A percentile compares a stretch with the other conserved stretches of the same genome.
Evolutionary conservation across 2,329 filamentous ascomycete species (phyloP).

Genomic region (Akanthomyces muscarius): DNA sequence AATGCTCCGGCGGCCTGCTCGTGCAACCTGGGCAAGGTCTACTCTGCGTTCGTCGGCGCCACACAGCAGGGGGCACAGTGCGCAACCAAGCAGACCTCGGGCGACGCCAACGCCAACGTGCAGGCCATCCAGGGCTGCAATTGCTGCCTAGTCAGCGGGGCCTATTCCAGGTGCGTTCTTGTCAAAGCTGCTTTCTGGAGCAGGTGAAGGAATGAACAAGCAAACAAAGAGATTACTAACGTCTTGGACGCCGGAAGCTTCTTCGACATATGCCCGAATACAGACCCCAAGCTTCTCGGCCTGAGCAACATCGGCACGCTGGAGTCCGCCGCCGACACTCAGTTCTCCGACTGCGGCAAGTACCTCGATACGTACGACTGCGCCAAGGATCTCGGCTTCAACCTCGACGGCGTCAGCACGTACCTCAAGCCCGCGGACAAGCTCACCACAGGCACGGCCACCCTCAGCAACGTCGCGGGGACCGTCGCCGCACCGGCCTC

Average conservation of each 20-base stretch:
- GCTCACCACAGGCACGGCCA: slow-evolving; percentile 28
- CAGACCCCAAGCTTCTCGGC: too few relatives aligned
- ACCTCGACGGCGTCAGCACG: slow-evolving; percentile 23
- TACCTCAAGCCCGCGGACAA: slow-evolving; percentile 24
- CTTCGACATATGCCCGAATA: too few relatives aligned
- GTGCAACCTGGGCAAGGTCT: slow-evolving; percentile 33
- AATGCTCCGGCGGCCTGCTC: slow-evolving; percentile 33
- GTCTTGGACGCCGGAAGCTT: background rate
- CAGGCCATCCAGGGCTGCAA: slow-evolving; percentile 27
- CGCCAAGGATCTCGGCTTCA: slow-evolving; percentile 23
- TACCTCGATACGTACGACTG: slow-evolving; percentile 24
- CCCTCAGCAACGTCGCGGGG: slow-evolving; percentile 28
- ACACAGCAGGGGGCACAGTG: slow-evolving; percentile 20
- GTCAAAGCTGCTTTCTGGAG: background rate
- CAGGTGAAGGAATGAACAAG: background rate
- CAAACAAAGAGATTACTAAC: background rate
- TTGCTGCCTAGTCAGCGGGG: slow-evolving; percentile 34
- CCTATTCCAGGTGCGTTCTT: slow-evolving; percentile 30
- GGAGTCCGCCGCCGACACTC: too few relatives aligned
- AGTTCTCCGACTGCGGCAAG: background rate
- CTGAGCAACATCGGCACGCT: too few relatives aligned
- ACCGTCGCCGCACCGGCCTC: slow-evolving; percentile 32
- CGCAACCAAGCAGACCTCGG: slow-evolving; percentile 23
- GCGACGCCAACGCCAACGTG: slow-evolving; percentile 21
- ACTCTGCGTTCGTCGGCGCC: slow-evolving; percentile 17